Base-by-base conservation (phyloP, 352 stramenopile genomes). In the Detonula confervacea region DNA sequence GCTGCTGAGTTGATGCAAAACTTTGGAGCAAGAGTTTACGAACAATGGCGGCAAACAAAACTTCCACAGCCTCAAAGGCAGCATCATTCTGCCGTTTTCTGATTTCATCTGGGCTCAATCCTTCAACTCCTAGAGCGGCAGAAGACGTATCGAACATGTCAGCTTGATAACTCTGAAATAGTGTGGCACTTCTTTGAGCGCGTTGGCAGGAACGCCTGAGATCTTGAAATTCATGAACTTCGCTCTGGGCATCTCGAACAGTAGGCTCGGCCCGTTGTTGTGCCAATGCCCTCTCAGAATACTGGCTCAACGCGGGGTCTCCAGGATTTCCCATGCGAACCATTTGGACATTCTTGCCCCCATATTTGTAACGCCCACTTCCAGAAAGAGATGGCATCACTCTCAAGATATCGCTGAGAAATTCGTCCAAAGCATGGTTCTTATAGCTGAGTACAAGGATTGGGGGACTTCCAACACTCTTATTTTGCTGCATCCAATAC, bases 391-490 rank as follows among this genome's bases (percentile, higher is more conserved):
- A 54, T 24, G 76, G 75, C 35, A 95, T 89, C 0, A 86, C 83
- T 33, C 89, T 90, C 3, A 96, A 69, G 25, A 96, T 79, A 55
- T 96, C 94, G 20, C 92, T 37, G 24, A 96, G 42, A 70, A 96
- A 96, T 49, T 96, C 93, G 71, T 96, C 94, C 37, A 95, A 95
- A 24, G 92, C 92, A 69, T 96, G 92, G 71, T 96, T 96, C 70
- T 96, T 96, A 86, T 96, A 96, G 24, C 88, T 95, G 5, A 96
- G 67, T 16, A 96, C 90, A 24, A 96, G 73, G 46, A 96, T 96
- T 6, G 92, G 92, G 11, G 91, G 92, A 18, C 92, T 83, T 0
- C 90, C 92, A 22, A 96, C 80, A 27, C 90, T 92, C 16, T 71
- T 77, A 22, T 88, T 92, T 44, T 95, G 88, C 16, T 68, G 29